These are phyloP conservation scores for Sphaerulina populicola DNA, from an alignment of 2,329 filamentous ascomycete genomes.

Conservation along the genomic window DNA sequence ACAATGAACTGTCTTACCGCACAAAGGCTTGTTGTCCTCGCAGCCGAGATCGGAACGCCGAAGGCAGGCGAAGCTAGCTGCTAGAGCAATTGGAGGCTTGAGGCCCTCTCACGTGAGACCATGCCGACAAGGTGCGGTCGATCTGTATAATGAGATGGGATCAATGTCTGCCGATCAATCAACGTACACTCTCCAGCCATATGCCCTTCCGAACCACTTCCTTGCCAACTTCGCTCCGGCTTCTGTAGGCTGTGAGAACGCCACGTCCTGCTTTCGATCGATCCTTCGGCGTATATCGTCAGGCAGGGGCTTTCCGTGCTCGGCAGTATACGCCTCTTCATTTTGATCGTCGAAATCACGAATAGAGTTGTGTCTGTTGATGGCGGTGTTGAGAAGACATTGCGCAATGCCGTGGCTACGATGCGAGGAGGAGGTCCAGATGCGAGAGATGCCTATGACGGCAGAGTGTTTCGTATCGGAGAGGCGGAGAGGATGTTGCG, in stretches of 20 bases:
- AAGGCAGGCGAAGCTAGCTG: no score
- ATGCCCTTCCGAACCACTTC: conserved; percentile 49
- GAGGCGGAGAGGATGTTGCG: conserved; percentile 20
- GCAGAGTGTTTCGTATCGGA: conserved; percentile 32
- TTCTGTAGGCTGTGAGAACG: conserved; percentile 59
- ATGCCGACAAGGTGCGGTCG: background rate
- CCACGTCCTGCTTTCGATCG: conserved; percentile 48
- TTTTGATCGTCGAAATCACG: background rate
- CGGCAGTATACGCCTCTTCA: background rate
- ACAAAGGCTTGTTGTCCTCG: no score
- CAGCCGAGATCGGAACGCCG: no score
- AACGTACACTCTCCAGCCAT: conserved; percentile 54
- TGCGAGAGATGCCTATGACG: conserved; percentile 55
- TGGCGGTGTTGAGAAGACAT: conserved; percentile 44
- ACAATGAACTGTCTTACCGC: no score
- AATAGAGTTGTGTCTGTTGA: conserved; percentile 18
- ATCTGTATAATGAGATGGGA: background rate
- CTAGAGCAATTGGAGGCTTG: no score
- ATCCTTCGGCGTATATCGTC: conserved; percentile 34
- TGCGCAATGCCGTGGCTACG: conserved; percentile 51
- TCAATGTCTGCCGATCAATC: conserved; percentile 38
- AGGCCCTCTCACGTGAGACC: background rate
- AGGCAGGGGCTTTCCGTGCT: background rate
- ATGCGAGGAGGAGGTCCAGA: conserved; percentile 54
- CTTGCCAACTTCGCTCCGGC: conserved; percentile 51